Evolutionary conservation across 2,329 filamentous ascomycete species (phyloP).

Genomic region (Colletotrichum noveboracense): DNA sequence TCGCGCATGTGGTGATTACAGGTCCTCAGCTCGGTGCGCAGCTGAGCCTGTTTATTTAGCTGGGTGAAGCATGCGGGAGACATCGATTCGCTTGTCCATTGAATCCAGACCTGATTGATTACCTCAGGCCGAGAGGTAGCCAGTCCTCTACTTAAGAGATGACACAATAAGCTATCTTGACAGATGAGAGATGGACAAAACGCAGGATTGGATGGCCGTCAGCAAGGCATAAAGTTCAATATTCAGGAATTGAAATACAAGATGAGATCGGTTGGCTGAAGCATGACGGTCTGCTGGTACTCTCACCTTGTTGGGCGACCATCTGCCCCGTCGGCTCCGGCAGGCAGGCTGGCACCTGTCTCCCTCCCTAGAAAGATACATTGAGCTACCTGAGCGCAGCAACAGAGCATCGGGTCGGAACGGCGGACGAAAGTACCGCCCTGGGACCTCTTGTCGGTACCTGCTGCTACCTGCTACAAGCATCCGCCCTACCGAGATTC

Average conservation of each 20-base stretch:
- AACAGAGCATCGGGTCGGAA: background rate
- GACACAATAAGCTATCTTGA: background rate
- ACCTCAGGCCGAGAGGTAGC: background rate
- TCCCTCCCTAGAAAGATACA: background rate
- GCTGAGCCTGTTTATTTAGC: background rate
- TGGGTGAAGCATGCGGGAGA: background rate
- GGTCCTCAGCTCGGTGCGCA: background rate
- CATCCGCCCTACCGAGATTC: constrained; percentile 8
- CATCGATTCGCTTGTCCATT: background rate
- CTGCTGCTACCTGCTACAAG: background rate
- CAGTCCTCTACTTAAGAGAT: background rate
- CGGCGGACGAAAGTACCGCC: background rate
- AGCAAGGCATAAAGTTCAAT: background rate
- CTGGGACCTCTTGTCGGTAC: background rate
- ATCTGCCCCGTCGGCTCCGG: background rate
- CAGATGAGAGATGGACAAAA: background rate
- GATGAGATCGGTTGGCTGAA: background rate
- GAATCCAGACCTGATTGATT: background rate
- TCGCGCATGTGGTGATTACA: background rate
- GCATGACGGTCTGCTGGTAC: background rate
- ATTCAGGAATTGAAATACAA: background rate
- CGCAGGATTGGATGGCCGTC: background rate
- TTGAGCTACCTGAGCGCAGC: background rate
- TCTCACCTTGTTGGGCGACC: background rate
- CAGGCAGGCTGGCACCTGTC: background rate